phyloP scores from a whole-genome alignment of 2,329 filamentous ascomycete species.

The Colletotrichum brevisporum region DNA sequence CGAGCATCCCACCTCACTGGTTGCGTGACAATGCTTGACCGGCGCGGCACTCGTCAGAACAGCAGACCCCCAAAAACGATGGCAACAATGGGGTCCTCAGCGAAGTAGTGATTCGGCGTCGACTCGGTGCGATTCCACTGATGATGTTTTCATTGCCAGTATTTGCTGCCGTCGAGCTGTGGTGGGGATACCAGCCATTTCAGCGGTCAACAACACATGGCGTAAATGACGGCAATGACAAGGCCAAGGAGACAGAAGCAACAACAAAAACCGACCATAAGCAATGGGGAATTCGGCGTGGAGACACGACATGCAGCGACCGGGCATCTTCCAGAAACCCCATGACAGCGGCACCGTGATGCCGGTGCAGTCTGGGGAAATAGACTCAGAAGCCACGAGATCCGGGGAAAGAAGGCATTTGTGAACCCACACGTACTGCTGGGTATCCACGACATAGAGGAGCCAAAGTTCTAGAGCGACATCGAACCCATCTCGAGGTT shows the following conservation, averaged over 20 bases:
- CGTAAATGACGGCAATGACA: neutral
- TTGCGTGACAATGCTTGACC: conserved; percentile 10
- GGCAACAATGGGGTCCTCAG: neutral
- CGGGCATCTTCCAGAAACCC: conserved; percentile 3
- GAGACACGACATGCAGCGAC: neutral
- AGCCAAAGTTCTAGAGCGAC: conserved; percentile 8
- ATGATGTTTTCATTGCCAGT: neutral
- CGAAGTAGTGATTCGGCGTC: neutral
- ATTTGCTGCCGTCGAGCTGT: neutral
- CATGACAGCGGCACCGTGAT: neutral
- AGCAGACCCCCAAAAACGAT: neutral
- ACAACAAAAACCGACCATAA: conserved; percentile 8
- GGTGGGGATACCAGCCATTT: neutral
- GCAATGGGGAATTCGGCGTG: neutral
- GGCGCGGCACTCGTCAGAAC: conserved; percentile 25
- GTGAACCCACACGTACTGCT: conserved; percentile 4
- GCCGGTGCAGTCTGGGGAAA: conserved; percentile 31
- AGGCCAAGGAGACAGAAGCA: neutral
- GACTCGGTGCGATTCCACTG: neutral
- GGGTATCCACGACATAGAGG: conserved; percentile 12
- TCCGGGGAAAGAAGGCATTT: conserved; percentile 25
- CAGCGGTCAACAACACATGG: neutral
- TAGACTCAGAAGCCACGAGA: conserved; percentile 20
- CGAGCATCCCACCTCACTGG: conserved; percentile 26
- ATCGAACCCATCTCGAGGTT: conserved; percentile 17